Evolutionary conservation across 148 eudicot species (phyloP).

Genomic region (Rhododendron henanense): DNA sequence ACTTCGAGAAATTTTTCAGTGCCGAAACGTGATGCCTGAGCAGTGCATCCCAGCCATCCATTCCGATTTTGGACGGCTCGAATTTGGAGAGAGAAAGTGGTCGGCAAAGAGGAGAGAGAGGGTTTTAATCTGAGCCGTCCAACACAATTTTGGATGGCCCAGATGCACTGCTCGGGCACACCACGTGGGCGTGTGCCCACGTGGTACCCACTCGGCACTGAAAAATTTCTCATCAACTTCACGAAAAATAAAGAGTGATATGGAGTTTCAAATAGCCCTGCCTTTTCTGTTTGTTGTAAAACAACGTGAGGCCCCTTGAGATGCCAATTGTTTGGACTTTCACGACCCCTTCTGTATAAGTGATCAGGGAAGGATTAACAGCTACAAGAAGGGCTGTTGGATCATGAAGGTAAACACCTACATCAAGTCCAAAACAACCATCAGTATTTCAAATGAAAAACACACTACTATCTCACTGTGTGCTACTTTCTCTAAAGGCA

Average conservation of each 20-base stretch:
- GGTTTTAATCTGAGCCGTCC: too few species aligned
- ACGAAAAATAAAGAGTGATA: neutral
- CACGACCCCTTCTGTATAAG: conserved; percentile 76
- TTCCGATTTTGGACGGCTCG: too few species aligned
- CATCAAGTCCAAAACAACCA: conserved; percentile 20
- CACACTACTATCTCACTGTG: neutral
- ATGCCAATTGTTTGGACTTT: conserved; percentile 86
- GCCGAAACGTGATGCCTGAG: too few species aligned
- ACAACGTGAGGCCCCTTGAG: conserved; percentile 78
- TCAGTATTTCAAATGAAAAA: conserved; percentile 20
- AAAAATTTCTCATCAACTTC: neutral
- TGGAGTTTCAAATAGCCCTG: conserved; percentile 5
- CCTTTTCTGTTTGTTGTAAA: conserved; percentile 88
- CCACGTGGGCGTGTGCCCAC: too few species aligned
- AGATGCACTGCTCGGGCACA: too few species aligned
- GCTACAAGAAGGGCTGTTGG: conserved; percentile 86
- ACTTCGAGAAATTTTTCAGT: neutral
- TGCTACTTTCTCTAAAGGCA: conserved; percentile 15
- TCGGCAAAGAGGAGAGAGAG: too few species aligned
- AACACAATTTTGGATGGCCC: too few species aligned
- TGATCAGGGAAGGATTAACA: conserved; percentile 76
- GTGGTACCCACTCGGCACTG: too few species aligned
- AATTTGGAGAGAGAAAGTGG: too few species aligned
- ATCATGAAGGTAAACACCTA: conserved; percentile 95
- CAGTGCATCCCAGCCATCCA: too few species aligned